Evolutionary conservation across 129 eudicot genomes (phyloP), one percentile per base, ranked within the genome.

Genomic region (Logfia minima): DNA sequence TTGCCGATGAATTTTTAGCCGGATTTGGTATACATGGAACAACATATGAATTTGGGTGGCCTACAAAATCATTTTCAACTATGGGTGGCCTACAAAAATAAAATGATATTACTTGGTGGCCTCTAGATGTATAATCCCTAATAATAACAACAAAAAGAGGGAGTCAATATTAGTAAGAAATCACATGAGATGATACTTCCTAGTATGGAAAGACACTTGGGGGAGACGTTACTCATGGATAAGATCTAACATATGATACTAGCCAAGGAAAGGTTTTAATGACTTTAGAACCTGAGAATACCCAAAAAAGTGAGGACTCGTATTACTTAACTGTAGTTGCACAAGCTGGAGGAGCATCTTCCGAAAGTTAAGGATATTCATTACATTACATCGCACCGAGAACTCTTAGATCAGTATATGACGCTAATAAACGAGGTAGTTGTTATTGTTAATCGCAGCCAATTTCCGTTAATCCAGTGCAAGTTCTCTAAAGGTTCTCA

Each of bases 371-470:
- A 45, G 53, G 14, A 48, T 48, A 48, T 11, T 14, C 55, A 48
- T 48, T 48, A 48, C n/a, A 48, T 11, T 48, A 48, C n/a, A 14
- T 14, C n/a, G n/a, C 0, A 48, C 55, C n/a, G 0, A 48, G 18
- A 6, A 48, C 55, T 48, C 55, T 48, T 48, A 48, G 55, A 48
- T 48, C 78, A 48, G 73, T 52, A 71, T 62, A 71, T 4, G 16
- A 71, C 48, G 67, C 77, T 17, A 14, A 28, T 61, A 39, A 26
- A 29, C 6, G 0, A 6, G 29, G 55, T 14, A 26, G 66, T 43
- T 17, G 45, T 32, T 79, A 32, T 72, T 16, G 66, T 51, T 79
- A 79, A 19, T 71, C 34, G 32, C 72, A 61, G 66, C 28, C 11
- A n/a, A 0, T 60, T 29, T 60, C 17, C 71, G 28, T 51, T 35